A percentile compares a stretch with the other conserved stretches of the same genome.
These are phyloP conservation scores for Botrytis tulipae DNA, from an alignment of 2,329 filamentous ascomycete species.

Conservation along the genomic window DNA sequence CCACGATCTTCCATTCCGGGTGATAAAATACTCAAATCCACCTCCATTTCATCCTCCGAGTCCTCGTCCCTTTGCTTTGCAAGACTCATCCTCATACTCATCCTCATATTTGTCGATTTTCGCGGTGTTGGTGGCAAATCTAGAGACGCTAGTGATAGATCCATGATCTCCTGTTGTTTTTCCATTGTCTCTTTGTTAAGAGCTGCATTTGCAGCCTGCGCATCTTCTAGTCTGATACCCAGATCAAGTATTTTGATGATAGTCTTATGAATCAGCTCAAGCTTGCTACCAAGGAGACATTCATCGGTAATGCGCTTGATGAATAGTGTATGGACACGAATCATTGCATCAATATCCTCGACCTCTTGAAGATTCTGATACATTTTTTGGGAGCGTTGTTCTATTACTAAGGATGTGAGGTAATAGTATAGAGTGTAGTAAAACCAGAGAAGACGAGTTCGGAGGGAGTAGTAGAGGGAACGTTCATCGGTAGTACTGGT, in stretches of 20 bases:
- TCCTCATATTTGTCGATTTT: constrained; percentile 30
- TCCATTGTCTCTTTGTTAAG: constrained; percentile 28
- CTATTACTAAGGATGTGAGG: constrained; percentile 69
- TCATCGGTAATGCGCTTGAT: constrained; percentile 62
- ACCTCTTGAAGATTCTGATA: constrained; percentile 55
- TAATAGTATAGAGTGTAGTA: constrained; percentile 72
- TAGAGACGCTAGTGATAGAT: constrained; percentile 36
- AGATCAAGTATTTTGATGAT: constrained; percentile 77
- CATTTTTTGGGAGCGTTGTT: constrained; percentile 58
- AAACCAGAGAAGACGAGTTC: constrained; percentile 75
- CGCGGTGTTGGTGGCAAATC: constrained; percentile 36
- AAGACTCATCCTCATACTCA: constrained; percentile 37
- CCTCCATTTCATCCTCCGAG: constrained; percentile 36
- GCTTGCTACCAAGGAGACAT: constrained; percentile 65
- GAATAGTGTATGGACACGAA: constrained; percentile 64
- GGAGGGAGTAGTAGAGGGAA: constrained; percentile 57
- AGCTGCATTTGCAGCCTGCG: constrained; percentile 45
- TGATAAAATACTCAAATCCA: constrained; percentile 41
- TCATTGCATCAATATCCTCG: constrained; percentile 79
- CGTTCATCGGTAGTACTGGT: constrained; percentile 44
- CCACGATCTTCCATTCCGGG: constrained; percentile 33
- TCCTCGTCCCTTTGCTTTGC: not conserved
- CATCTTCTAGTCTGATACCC: constrained; percentile 65
- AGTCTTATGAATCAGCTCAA: constrained; percentile 68
- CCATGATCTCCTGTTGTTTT: constrained; percentile 35